A percentile compares a stretch with the other conserved stretches of the same genome.
These are phyloP conservation scores for Phytophthora hybrid DNA, from an alignment of 352 stramenopile genomes.

Conservation along the genomic window DNA sequence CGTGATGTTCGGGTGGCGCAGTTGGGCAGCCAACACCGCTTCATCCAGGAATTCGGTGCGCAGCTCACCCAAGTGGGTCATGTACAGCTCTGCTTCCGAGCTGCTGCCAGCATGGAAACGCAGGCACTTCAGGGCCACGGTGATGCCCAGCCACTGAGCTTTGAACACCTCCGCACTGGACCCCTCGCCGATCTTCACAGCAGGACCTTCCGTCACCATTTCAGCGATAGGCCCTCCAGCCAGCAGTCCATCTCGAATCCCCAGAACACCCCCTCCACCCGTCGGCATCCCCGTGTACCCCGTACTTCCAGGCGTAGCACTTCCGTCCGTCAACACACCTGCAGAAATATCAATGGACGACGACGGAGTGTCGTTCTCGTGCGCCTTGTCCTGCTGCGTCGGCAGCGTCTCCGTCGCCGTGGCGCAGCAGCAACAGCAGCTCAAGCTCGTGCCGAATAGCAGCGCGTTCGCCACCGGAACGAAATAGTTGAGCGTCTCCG, in stretches of 20 bases:
- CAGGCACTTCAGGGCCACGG: constrained; percentile 77
- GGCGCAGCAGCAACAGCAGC: constrained; percentile 60
- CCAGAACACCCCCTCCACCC: constrained; percentile 16
- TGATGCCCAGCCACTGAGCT: constrained; percentile 78
- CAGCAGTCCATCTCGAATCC: constrained; percentile 25
- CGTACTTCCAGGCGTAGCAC: constrained; percentile 17
- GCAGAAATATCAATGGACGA: constrained; percentile 43
- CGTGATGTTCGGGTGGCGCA: constrained; percentile 81
- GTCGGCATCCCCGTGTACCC: constrained; percentile 11
- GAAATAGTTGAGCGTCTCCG: constrained; percentile 67
- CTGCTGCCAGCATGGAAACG: constrained; percentile 43
- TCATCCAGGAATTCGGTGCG: constrained; percentile 76
- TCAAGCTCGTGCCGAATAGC: constrained; percentile 70
- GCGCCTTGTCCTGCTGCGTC: constrained; percentile 16
- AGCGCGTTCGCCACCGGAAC: constrained; percentile 69
- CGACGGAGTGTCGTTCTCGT: constrained; percentile 26
- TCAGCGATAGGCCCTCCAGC: constrained; percentile 50
- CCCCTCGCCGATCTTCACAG: constrained; percentile 73
- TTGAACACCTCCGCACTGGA: constrained; percentile 76
- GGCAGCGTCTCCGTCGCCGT: constrained; percentile 6
- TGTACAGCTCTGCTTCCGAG: constrained; percentile 68
- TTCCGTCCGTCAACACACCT: constrained; percentile 22
- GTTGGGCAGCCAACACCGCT: constrained; percentile 62
- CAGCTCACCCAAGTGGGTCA: constrained; percentile 70
- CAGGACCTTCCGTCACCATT: constrained; percentile 67